Conservation (phyloP, 768 basidiomycete genomes). For the Ramaria rubella region DNA sequence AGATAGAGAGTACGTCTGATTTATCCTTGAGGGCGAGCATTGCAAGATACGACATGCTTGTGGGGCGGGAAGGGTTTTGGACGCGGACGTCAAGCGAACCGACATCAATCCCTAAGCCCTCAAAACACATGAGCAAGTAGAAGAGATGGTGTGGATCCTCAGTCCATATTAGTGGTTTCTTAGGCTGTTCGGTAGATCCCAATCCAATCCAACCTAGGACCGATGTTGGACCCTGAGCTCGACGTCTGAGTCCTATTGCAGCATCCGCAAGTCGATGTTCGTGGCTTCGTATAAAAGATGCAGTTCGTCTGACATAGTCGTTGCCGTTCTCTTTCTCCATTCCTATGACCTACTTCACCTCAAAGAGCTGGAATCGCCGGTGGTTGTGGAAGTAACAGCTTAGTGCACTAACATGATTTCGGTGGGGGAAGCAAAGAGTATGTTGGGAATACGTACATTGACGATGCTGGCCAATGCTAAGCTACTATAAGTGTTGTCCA, state of each 20-base stretch:
- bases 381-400: too few relatives aligned
- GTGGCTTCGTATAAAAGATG: conserved; percentile 65
- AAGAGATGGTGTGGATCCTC: conserved; percentile 80
- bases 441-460: neutral
- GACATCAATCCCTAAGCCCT: conserved; percentile 68
- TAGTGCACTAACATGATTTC: neutral
- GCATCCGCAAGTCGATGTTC: conserved; percentile 68
- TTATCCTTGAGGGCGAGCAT: conserved; percentile 35
- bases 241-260: conserved; percentile 45
- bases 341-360: neutral
- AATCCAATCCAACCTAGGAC: conserved; percentile 14
- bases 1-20: conserved; percentile 67
- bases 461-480: neutral
- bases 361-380: too few relatives aligned
- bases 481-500: neutral
- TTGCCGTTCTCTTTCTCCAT: conserved; percentile 63
- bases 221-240: conserved; percentile 21
- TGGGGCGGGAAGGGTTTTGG: conserved; percentile 50
- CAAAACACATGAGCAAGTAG: conserved; percentile 82
- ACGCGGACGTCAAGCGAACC: conserved; percentile 76
- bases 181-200: conserved; percentile 26
- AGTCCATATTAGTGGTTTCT: conserved; percentile 55
- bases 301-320: conserved; percentile 63
- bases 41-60: conserved; percentile 13
- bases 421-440: neutral